Conservation (phyloP, 2,329 filamentous ascomycete species). For the Pezicula neosporulosa region DNA sequence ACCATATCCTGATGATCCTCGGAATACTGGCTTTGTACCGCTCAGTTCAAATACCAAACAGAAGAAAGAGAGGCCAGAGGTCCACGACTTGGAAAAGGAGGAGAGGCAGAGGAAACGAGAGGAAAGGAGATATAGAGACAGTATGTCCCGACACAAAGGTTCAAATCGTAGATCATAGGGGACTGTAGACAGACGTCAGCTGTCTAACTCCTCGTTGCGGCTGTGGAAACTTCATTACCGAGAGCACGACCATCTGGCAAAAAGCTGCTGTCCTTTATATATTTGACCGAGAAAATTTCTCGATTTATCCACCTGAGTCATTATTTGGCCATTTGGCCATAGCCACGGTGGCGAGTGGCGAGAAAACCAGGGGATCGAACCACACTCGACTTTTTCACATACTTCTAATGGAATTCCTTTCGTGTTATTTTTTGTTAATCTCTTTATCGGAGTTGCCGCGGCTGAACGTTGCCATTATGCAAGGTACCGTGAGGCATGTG, state of each 20-base stretch:
- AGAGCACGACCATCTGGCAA: too few species aligned
- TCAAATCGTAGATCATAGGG: too few species aligned
- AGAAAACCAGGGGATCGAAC: neutral
- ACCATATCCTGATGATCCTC: neutral
- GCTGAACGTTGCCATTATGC: too few species aligned
- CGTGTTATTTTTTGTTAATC: too few species aligned
- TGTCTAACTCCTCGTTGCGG: too few species aligned
- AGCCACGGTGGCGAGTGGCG: neutral
- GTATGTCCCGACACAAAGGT: neutral
- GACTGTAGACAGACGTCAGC: too few species aligned
- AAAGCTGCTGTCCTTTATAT: neutral
- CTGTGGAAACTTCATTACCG: too few species aligned
- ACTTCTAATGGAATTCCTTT: too few species aligned
- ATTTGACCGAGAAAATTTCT: neutral
- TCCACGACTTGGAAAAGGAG: constrained; percentile 8
- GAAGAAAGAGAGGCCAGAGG: constrained; percentile 1
- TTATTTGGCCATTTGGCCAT: neutral
- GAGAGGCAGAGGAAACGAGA: constrained; percentile 4
- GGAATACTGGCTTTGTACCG: constrained; percentile 5
- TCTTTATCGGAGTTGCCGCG: too few species aligned
- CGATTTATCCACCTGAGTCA: neutral
- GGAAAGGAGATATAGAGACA: constrained; percentile 1
- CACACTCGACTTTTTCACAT: too few species aligned
- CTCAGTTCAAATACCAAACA: constrained; percentile 6
- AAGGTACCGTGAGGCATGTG: too few species aligned